These are phyloP conservation scores for Boletus fagicola DNA, from an alignment of 768 basidiomycete species.

Conservation along the genomic window DNA sequence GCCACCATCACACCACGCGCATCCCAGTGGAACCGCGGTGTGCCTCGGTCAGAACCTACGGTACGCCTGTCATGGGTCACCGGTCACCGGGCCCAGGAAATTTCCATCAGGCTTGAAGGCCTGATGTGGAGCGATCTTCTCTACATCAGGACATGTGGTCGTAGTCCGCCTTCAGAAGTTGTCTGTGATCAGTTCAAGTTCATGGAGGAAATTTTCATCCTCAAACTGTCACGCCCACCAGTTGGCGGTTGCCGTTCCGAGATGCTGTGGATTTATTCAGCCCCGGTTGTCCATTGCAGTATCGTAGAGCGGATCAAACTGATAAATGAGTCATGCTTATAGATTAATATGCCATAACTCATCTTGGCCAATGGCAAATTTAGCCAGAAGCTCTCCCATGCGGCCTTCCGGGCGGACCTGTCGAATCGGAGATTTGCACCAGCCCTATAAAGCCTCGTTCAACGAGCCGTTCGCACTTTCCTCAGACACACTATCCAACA, in stretches of 20 bases:
- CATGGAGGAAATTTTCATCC: neutral
- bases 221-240: neutral
- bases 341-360: constrained; percentile 9
- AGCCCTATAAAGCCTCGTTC: constrained; percentile 20
- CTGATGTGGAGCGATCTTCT: neutral
- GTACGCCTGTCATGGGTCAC: neutral
- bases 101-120: neutral
- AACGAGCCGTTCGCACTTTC: neutral
- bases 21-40: neutral
- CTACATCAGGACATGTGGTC: neutral
- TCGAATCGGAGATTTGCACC: constrained; percentile 28
- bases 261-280: neutral
- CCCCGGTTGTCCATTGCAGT: neutral
- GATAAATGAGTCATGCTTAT: constrained; percentile 6
- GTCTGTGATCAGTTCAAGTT: neutral
- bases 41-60: neutral
- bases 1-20: neutral
- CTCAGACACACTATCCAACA: constrained; percentile 32
- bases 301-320: neutral
- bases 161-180: neutral
- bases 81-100: neutral
- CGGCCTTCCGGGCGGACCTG: constrained; percentile 19
- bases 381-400: constrained; percentile 7
- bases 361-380: constrained; percentile 24
- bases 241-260: neutral